Conservation (phyloP, 768 basidiomycete genomes). For the Boletus sp. region DNA sequence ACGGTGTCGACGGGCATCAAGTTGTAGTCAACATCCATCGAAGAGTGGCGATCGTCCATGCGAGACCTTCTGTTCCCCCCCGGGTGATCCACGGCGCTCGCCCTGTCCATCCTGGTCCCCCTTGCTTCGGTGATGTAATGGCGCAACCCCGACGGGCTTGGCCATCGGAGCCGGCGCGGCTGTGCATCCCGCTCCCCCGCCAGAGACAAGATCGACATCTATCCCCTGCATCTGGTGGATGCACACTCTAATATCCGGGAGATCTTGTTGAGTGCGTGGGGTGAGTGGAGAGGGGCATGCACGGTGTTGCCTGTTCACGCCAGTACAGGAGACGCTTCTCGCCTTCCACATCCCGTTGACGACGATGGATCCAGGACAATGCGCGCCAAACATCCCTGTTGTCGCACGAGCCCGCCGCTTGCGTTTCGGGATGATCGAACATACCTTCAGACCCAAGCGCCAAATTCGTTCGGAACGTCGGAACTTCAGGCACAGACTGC, state of each 20-base stretch:
- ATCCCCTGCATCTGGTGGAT: slow-evolving; percentile 76
- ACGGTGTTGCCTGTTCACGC: slow-evolving; percentile 69
- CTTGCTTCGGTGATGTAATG: slow-evolving; percentile 39
- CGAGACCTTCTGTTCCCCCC: not conserved
- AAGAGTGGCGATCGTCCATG: not conserved
- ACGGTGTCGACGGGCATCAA: not conserved
- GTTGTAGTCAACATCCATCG: not conserved
- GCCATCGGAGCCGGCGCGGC: slow-evolving; percentile 42
- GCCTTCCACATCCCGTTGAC: slow-evolving; percentile 70
- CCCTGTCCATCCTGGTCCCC: not conserved
- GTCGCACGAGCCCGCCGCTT: not conserved
- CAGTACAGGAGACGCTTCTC: slow-evolving; percentile 87
- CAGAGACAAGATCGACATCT: slow-evolving; percentile 56
- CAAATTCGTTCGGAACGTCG: slow-evolving; percentile 59
- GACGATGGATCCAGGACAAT: slow-evolving; percentile 58
- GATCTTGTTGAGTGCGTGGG: no score
- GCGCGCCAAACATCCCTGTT: slow-evolving; percentile 71
- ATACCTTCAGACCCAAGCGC: slow-evolving; percentile 65
- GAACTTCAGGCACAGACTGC: slow-evolving; percentile 65
- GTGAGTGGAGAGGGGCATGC: not conserved
- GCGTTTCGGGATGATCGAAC: slow-evolving; percentile 15
- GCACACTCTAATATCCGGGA: no score
- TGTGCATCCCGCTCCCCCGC: slow-evolving; percentile 38
- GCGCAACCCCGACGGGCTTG: slow-evolving; percentile 51
- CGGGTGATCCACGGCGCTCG: not conserved